Conservation (phyloP, 352 stramenopile species). For the Globisporangium heterothallicum region DNA sequence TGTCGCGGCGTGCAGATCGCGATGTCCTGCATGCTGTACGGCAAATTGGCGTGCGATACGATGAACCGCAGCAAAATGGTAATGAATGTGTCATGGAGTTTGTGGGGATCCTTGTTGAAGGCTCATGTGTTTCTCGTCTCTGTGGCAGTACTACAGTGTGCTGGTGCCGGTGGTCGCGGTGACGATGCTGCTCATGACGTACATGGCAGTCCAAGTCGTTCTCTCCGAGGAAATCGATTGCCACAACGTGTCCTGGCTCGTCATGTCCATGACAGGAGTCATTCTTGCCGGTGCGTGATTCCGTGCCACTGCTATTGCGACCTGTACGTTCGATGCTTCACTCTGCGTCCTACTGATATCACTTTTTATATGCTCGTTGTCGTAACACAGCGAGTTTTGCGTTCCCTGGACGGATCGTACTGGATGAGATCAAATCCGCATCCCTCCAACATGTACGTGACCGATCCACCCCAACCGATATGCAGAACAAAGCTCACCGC, state of each 20-base stretch:
- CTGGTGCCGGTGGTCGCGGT: constrained; percentile 42
- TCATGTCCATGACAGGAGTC: constrained; percentile 54
- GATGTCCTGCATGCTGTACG: constrained; percentile 65
- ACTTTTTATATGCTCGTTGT: too few species aligned
- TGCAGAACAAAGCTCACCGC: not conserved
- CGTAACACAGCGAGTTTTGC: constrained; percentile 48
- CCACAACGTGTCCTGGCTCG: constrained; percentile 60
- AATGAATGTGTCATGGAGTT: not conserved
- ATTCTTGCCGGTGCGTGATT: constrained; percentile 36
- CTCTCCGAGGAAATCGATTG: constrained; percentile 55
- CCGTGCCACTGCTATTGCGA: not conserved
- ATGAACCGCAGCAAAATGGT: constrained; percentile 38
- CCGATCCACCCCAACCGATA: not conserved
- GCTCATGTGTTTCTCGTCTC: not conserved
- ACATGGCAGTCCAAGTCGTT: constrained; percentile 44
- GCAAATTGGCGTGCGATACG: constrained; percentile 58
- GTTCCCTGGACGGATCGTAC: constrained; percentile 44
- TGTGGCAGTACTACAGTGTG: constrained; percentile 39
- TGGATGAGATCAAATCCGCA: constrained; percentile 55
- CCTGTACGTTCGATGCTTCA: too few species aligned
- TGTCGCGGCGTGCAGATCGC: constrained; percentile 62
- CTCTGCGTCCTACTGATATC: too few species aligned
- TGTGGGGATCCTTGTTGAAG: not conserved
- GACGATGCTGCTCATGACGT: constrained; percentile 51
- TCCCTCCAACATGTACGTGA: constrained; percentile 42